phyloP scores from a whole-genome alignment of 257 asterid genomes.

The Ocimum tenuiflorum region DNA sequence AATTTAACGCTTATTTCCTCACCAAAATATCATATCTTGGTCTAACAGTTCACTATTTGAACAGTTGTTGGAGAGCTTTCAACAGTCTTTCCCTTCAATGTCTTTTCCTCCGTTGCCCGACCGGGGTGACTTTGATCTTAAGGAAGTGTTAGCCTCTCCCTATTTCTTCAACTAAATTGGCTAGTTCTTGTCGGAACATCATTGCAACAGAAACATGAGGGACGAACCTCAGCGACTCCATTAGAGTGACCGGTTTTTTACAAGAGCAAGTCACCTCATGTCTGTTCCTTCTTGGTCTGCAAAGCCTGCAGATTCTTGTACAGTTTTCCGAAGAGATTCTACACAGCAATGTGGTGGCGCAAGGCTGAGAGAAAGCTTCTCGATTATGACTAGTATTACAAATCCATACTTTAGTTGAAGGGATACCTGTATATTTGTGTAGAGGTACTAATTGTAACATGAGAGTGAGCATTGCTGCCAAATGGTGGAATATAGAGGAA shows the following conservation, averaged over 20 bases:
- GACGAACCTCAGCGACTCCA: no score
- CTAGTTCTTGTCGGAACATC: no score
- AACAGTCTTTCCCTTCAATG: conserved; percentile 66
- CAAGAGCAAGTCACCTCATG: background rate
- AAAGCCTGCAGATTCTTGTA: conserved; percentile 24
- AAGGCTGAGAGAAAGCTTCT: background rate
- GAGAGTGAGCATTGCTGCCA: background rate
- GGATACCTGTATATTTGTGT: conserved; percentile 1
- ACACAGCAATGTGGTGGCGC: conserved; percentile 5
- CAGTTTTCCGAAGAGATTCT: conserved; percentile 18
- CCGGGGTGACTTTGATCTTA: conserved; percentile 76
- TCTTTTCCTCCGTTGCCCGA: conserved; percentile 86
- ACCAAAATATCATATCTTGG: no score
- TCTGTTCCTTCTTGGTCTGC: conserved; percentile 15
- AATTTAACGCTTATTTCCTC: background rate
- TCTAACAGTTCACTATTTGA: no score
- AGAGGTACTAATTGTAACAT: background rate
- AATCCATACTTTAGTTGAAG: background rate
- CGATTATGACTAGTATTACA: background rate
- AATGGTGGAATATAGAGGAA: background rate
- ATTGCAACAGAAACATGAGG: no score
- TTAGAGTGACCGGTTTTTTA: no score
- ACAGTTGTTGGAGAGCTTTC: conserved; percentile 63
- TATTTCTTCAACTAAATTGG: conserved; percentile 95
- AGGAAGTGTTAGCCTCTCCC: conserved; percentile 68